Evolutionary conservation across 2,329 filamentous ascomycete genomes (phyloP), one percentile per base, ranked within the genome.

Genomic region (Exophiala phaeomuriformis): DNA sequence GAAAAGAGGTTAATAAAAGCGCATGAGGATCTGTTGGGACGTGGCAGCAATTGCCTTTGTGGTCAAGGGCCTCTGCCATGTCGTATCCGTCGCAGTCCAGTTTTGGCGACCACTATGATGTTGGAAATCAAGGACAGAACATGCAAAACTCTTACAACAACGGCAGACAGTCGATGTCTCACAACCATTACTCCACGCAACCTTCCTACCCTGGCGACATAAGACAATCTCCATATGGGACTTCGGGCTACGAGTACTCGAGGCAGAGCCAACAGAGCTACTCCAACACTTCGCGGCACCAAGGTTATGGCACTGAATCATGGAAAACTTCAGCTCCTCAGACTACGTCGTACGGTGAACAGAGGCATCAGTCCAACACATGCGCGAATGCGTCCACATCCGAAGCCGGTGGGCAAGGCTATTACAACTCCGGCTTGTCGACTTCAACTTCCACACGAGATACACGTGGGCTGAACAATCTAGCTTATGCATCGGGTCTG

Each of bases 401-500:
- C 43, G 28, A 35, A 45, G 32, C 19, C 49, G 36, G 54, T 45
- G 6, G 44, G 5, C 45, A 52, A 6, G 42, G 40, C 8, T 52
- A 47, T 42, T 53, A 53, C 42, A 46, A 42, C 39, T 19, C 53
- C n/a, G 9, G 12, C 28, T 30, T 30, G n/a, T 45, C 49, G 28
- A 51, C 37, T 19, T 12, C 41, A 19, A 19, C 19, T 2, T n/a
- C 53, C 10, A 36, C 27, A 27, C 51, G 52, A 35, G 50, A 51
- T 35, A 57, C 55, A 12, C 57, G 59, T 29, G 56, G 60, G 27
- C 42, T 63, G 44, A 62, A 59, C 47, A 61, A 54, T 50, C 45
- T 63, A 29, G 62, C 59, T 3, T 63, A 64, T 55, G 62, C 57
- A 9, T 63, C 63, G 7, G 60, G 61, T 5, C 40, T 63, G 30